These are phyloP conservation scores for Podaxis carcinomalis DNA, from an alignment of 768 basidiomycete species.

Conservation along the genomic window DNA sequence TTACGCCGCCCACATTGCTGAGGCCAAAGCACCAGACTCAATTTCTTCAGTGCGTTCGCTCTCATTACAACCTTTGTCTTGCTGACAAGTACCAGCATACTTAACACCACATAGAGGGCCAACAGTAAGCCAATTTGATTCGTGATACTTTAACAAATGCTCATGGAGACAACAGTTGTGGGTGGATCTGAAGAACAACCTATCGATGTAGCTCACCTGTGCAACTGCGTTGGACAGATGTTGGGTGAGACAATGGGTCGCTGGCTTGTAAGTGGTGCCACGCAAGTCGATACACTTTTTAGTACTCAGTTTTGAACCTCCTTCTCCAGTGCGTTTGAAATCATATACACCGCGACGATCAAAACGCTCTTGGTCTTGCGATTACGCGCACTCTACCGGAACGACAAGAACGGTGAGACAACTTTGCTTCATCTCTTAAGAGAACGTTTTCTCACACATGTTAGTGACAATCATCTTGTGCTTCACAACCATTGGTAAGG, in stretches of 20 bases:
- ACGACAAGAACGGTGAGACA: background rate
- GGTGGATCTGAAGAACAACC: background rate
- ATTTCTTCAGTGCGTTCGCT: background rate
- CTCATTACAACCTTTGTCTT: background rate
- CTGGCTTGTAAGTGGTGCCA: background rate
- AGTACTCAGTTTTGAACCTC: background rate
- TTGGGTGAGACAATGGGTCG: slow-evolving; percentile 1
- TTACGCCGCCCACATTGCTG: background rate
- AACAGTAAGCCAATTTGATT: background rate
- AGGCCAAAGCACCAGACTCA: background rate
- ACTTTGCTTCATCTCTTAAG: background rate
- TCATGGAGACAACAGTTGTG: background rate
- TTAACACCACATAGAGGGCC: background rate
- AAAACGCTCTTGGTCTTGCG: slow-evolving; percentile 6
- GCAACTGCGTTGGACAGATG: background rate
- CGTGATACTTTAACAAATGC: background rate
- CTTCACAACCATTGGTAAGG: background rate
- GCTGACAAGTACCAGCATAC: background rate
- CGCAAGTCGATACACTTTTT: background rate
- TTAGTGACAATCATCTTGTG: background rate
- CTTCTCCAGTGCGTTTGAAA: background rate
- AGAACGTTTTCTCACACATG: background rate
- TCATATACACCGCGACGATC: slow-evolving; percentile 3
- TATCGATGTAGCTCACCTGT: background rate
- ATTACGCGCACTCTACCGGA: background rate